These are phyloP conservation scores for Candida andamanensis DNA, from an alignment of 805 yeast genomes.

Conservation along the genomic window DNA sequence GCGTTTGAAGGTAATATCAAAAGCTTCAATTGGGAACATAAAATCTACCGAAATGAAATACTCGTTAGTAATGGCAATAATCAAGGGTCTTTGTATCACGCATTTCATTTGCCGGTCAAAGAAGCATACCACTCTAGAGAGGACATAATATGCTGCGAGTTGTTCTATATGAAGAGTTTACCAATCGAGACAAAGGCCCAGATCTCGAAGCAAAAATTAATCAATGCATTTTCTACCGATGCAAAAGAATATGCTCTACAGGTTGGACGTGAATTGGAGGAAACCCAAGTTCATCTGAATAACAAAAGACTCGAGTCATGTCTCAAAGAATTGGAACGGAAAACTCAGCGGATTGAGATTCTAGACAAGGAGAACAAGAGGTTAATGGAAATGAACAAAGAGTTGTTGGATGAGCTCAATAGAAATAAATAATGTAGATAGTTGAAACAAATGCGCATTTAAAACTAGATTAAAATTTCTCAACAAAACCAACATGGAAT, in stretches of 20 bases:
- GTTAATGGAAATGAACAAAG: slow-evolving; percentile 28
- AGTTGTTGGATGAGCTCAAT: slow-evolving; percentile 14
- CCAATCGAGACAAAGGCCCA: slow-evolving; percentile 18
- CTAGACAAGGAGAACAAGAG: slow-evolving; percentile 23
- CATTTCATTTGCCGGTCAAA: slow-evolving; percentile 12
- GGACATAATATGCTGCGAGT: slow-evolving; percentile 19
- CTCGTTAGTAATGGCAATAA: slow-evolving; percentile 2
- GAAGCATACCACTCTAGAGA: slow-evolving; percentile 11
- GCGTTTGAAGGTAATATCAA: slow-evolving; percentile 9
- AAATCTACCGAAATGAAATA: slow-evolving; percentile 5
- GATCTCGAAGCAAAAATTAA: slow-evolving; percentile 5
- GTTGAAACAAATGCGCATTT: neutral
- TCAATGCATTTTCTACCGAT: neutral
- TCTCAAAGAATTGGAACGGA: slow-evolving; percentile 19
- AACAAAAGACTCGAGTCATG: slow-evolving; percentile 14
- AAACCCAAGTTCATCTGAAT: slow-evolving; percentile 10
- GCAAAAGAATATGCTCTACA: too few species aligned
- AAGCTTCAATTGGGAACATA: slow-evolving; percentile 5
- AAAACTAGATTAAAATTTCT: neutral
- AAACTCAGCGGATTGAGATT: slow-evolving; percentile 17
- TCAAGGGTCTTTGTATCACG: slow-evolving; percentile 5
- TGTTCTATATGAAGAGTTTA: slow-evolving; percentile 15
- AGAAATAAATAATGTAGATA: slow-evolving; percentile 2
- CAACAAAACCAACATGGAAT: slow-evolving; percentile 21
- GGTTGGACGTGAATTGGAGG: neutral